A percentile compares a stretch with the other conserved stretches of the same genome.
phyloP scores from a whole-genome alignment of 345 rosid species.

The Anastatica hierochuntica region DNA sequence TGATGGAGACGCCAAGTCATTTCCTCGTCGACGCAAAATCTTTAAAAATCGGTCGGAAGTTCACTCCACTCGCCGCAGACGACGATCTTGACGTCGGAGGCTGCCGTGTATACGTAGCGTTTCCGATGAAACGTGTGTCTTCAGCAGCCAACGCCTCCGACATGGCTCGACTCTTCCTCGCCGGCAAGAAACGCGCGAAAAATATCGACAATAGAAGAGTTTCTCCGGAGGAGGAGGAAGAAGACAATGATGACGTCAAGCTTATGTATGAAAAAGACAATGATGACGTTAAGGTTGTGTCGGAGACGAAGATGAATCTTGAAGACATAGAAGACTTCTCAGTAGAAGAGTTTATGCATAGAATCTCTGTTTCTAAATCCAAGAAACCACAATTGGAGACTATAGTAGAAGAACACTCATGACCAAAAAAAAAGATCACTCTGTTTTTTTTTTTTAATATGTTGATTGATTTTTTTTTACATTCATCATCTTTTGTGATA shows the following conservation, averaged over 20 bases:
- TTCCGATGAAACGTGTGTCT: slow-evolving; percentile 63
- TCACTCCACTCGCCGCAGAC: slow-evolving; percentile 64
- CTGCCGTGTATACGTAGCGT: slow-evolving; percentile 53
- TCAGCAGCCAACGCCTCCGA: slow-evolving; percentile 54
- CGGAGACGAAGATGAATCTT: slow-evolving; percentile 37
- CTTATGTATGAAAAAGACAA: neutral
- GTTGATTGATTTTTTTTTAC: too few species aligned
- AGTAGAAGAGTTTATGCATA: slow-evolving; percentile 37
- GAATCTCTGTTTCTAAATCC: slow-evolving; percentile 61
- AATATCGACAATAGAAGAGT: slow-evolving; percentile 29
- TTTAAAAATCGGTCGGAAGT: slow-evolving; percentile 50
- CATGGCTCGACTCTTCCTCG: slow-evolving; percentile 44
- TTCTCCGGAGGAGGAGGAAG: too few species aligned
- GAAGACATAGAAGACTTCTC: slow-evolving; percentile 56
- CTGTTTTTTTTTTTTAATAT: too few species aligned
- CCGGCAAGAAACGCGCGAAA: slow-evolving; percentile 26
- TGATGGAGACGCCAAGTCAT: slow-evolving; percentile 73
- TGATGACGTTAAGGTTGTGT: neutral
- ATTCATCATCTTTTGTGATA: too few species aligned
- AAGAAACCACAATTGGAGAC: slow-evolving; percentile 71
- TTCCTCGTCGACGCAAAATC: slow-evolving; percentile 64
- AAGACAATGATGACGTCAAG: too few species aligned
- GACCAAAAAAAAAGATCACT: too few species aligned
- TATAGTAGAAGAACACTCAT: slow-evolving; percentile 48
- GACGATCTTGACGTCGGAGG: slow-evolving; percentile 54